These are phyloP conservation scores for Lathyrus oleraceus DNA, from an alignment of 306 rosid species.

Conservation along the genomic window DNA sequence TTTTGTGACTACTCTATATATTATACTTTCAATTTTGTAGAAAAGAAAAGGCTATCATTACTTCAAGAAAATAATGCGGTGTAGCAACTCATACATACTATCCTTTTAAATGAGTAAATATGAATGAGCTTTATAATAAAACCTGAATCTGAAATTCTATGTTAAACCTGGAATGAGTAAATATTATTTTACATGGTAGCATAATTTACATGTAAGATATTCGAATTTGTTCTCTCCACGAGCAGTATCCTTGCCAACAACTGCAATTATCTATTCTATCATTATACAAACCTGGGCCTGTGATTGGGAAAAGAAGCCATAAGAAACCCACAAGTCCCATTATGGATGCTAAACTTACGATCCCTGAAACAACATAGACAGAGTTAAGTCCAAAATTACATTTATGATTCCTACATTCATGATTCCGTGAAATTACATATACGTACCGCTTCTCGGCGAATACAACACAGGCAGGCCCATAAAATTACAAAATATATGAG, in stretches of 20 bases:
- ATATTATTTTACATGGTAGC: not conserved
- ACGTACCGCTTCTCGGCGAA: constrained; percentile 67
- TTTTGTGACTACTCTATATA: no score
- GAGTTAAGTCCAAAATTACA: constrained; percentile 25
- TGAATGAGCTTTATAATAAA: no score
- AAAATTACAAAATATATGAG: constrained; percentile 79
- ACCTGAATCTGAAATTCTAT: not conserved
- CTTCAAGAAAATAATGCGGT: not conserved
- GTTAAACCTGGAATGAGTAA: not conserved
- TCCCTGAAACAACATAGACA: constrained; percentile 52
- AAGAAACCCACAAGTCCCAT: constrained; percentile 72
- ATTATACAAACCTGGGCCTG: constrained; percentile 71
- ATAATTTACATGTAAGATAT: constrained; percentile 28
- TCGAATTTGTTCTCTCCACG: constrained; percentile 47
- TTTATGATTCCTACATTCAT: not conserved
- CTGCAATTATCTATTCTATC: constrained; percentile 69
- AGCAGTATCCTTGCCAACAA: constrained; percentile 91
- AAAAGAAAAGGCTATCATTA: constrained; percentile 10
- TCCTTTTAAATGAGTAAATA: not conserved
- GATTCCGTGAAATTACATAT: not conserved
- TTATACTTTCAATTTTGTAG: constrained; percentile 6
- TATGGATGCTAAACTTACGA: constrained; percentile 57
- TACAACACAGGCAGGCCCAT: constrained; percentile 82
- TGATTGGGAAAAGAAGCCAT: constrained; percentile 79
- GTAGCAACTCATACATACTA: not conserved